These are phyloP conservation scores for Davidsoniella virescens DNA, from an alignment of 2,329 filamentous ascomycete genomes.

Conservation along the genomic window DNA sequence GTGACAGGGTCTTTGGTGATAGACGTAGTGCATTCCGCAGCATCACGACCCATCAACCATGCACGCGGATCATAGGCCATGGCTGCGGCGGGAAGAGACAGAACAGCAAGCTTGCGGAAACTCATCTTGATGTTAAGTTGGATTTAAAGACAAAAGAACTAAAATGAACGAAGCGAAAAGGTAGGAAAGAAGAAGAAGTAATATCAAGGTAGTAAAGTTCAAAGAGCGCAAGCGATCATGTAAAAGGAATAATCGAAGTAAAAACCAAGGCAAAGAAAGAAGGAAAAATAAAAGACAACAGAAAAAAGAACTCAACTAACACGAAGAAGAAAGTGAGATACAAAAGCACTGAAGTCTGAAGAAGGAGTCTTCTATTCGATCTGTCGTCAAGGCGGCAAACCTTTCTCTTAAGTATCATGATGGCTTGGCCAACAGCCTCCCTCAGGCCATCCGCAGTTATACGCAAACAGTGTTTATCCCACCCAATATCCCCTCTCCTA, in stretches of 20 bases:
- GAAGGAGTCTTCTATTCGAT: accelerated
- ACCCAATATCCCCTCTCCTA: too few relatives aligned
- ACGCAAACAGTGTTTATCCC: too few relatives aligned
- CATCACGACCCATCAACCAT: conserved; percentile 3
- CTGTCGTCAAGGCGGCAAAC: background rate
- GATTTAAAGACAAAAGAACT: background rate
- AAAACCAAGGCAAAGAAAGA: background rate
- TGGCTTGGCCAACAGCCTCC: background rate
- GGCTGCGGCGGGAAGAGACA: conserved; percentile 8
- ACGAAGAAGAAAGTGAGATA: conserved; percentile 2
- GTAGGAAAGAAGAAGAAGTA: too few relatives aligned
- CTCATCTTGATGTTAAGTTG: conserved; percentile 1
- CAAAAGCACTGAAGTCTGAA: background rate
- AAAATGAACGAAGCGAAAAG: conserved; percentile 2
- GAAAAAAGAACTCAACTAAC: background rate
- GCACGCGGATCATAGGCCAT: conserved; percentile 9
- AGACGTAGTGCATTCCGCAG: conserved; percentile 1
- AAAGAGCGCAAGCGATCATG: too few relatives aligned
- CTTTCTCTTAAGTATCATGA: background rate
- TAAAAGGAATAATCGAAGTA: background rate
- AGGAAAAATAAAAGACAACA: background rate
- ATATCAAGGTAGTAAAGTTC: too few relatives aligned
- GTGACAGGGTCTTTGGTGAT: conserved; percentile 1
- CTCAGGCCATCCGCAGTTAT: too few relatives aligned
- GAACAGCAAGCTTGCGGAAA: conserved; percentile 7